phyloP scores from a whole-genome alignment of 768 basidiomycete species.

The Kwoniella europaea region DNA sequence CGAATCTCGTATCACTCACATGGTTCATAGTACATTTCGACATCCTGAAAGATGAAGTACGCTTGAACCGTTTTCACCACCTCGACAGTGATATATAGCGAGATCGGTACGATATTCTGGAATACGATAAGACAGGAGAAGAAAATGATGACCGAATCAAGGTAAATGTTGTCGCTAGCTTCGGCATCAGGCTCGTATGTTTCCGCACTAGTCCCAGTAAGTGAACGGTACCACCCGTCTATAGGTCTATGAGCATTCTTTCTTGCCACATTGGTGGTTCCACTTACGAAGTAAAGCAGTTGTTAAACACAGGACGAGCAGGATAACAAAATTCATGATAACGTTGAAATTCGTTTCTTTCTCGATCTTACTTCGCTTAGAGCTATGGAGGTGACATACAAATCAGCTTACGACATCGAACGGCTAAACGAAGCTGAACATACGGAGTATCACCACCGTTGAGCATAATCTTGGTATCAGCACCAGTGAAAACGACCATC shows the following conservation, averaged over 20 bases:
- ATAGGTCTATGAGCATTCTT: conserved; percentile 42
- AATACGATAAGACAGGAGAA: conserved; percentile 91
- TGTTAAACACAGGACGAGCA: conserved; percentile 75
- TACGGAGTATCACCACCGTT: conserved; percentile 86
- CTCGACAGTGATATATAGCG: conserved; percentile 95
- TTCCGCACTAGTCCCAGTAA: conserved; percentile 68
- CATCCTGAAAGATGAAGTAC: conserved; percentile 91
- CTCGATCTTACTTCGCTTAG: conserved; percentile 97
- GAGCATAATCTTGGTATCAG: conserved; percentile 67
- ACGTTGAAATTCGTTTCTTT: conserved; percentile 94
- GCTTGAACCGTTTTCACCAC: conserved; percentile 98
- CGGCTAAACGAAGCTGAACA: neutral
- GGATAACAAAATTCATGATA: conserved; percentile 83
- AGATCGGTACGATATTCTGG: conserved; percentile 96
- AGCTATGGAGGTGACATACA: conserved; percentile 51
- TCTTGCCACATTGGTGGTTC: too few species aligned
- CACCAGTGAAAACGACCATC: conserved; percentile 89
- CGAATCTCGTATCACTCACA: conserved; percentile 34
- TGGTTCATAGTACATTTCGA: conserved; percentile 93
- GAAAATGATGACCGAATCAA: conserved; percentile 87
- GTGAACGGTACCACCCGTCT: conserved; percentile 72
- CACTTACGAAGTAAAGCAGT: conserved; percentile 65
- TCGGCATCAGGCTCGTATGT: conserved; percentile 74
- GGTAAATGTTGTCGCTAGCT: conserved; percentile 65
- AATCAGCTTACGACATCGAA: conserved; percentile 1